Conservation (phyloP, 257 asterid genomes). For the Solanum rostratum region DNA sequence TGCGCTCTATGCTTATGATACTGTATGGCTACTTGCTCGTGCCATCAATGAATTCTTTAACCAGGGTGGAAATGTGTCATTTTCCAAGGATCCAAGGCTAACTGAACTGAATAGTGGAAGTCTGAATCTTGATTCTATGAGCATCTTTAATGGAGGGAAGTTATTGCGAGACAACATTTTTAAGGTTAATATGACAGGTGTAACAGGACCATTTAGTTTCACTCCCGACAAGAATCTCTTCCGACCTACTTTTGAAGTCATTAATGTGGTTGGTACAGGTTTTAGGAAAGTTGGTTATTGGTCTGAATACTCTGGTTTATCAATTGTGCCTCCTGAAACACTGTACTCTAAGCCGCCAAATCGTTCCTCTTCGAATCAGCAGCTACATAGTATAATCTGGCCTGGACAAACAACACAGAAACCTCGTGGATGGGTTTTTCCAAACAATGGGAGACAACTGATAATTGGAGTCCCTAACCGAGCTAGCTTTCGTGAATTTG, state of each 20-base stretch:
- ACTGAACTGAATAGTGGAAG: conserved; percentile 7
- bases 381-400: conserved; percentile 30
- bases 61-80: conserved; percentile 28
- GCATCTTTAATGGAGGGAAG: conserved; percentile 36
- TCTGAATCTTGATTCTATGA: conserved; percentile 22
- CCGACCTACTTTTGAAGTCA: conserved; percentile 44
- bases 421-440: conserved; percentile 71
- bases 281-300: conserved; percentile 33
- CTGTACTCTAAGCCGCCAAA: conserved; percentile 20
- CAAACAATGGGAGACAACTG: conserved; percentile 31
- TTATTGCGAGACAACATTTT: conserved; percentile 24
- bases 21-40: conserved; percentile 56
- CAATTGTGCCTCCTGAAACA: conserved; percentile 33
- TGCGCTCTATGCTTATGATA: conserved; percentile 50
- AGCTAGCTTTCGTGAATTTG: conserved; percentile 37
- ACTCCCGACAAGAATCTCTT: conserved; percentile 27
- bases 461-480: conserved; percentile 49
- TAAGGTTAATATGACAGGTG: conserved; percentile 37
- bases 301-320: conserved; percentile 51
- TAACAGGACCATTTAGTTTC: conserved; percentile 37
- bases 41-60: conserved; percentile 41
- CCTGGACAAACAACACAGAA: conserved; percentile 36
- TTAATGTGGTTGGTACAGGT: conserved; percentile 44
- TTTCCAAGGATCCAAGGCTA: conserved; percentile 25
- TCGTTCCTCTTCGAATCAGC: conserved; percentile 26